These are phyloP conservation scores for Sungouiozyma intestinalis DNA, from an alignment of 805 yeast species.

Conservation along the genomic window DNA sequence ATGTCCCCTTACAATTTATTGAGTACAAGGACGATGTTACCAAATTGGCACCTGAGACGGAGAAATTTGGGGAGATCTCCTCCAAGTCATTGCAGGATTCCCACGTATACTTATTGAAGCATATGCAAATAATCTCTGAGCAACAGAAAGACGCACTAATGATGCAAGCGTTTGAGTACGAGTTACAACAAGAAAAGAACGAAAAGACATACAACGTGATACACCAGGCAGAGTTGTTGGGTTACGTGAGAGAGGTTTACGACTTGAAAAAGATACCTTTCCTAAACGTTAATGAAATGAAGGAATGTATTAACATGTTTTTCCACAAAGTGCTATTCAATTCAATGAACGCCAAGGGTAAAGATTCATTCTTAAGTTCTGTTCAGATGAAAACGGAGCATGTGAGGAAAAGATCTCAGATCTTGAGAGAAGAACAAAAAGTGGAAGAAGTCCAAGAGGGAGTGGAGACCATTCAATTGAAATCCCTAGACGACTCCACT, in stretches of 20 bases:
- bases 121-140: conserved; percentile 62
- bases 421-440: conserved; percentile 45
- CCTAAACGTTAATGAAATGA: conserved; percentile 26
- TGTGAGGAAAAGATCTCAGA: conserved; percentile 59
- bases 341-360: conserved; percentile 43
- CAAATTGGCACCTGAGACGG: conserved; percentile 52
- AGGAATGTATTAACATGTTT: conserved; percentile 50
- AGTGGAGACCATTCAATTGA: conserved; percentile 77
- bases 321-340: conserved; percentile 45
- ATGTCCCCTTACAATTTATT: conserved; percentile 16
- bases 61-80: conserved; percentile 50
- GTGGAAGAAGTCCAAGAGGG: conserved; percentile 33
- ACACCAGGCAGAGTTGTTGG: conserved; percentile 69
- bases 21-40: conserved; percentile 36
- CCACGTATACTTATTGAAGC: conserved; percentile 42
- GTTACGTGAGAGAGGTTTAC: conserved; percentile 45
- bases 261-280: conserved; percentile 28
- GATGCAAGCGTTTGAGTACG: conserved; percentile 85
- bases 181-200: conserved; percentile 39
- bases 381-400: conserved; percentile 67
- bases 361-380: conserved; percentile 59
- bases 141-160: conserved; percentile 85
- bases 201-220: conserved; percentile 54
- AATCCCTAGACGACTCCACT: conserved; percentile 75
- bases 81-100: conserved; percentile 37